Evolutionary conservation across 2,329 filamentous ascomycete genomes (phyloP), one percentile per base, ranked within the genome.

Genomic region (Cercospora citrullina): DNA sequence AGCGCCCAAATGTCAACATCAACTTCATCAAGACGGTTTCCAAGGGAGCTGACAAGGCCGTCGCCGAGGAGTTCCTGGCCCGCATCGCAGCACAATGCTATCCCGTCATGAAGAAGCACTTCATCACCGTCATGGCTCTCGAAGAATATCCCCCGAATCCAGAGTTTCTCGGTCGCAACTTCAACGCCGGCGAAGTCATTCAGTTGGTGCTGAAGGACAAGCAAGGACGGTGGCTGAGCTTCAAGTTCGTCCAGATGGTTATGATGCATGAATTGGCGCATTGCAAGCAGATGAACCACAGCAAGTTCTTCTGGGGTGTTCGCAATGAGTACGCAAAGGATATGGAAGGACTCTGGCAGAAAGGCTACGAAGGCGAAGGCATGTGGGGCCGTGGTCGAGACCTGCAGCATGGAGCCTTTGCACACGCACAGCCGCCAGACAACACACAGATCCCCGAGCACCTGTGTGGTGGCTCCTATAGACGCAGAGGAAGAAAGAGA

Each of bases 191-290:
- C 36, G 93, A 96, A 77, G 90, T 94, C 39, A 88, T 96, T 61
- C 92, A 96, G 80, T 85, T 96, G 1, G 93, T 96, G 1, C 85
- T 96, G 28, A 90, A 90, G 73, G 87, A 91, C 0, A 85, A 87
- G 28, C 68, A 85, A 82, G 84, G 83, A 7, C 73, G 78, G 67
- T 96, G 93, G 93, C 82, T 96, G 23, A 91, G 91, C 0, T 93
- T 95, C 76, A 84, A 88, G 69, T 93, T 93, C 75, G 91, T 96
- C 16, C 91, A 95, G 79, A 94, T 95, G 91, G 92, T 96, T 72
- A 96, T 96, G 93, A 94, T 96, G 87, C 93, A 96, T 77, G 92
- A 95, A 75, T 83, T 96, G 31, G 92, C 92, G 3, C 92, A 96
- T 78, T 94, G 91, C 84, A 91, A 92, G 78, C 90, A 96, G 77